Base-by-base conservation (phyloP, 148 eudicot genomes). In the Hydrangea macrophylla region DNA sequence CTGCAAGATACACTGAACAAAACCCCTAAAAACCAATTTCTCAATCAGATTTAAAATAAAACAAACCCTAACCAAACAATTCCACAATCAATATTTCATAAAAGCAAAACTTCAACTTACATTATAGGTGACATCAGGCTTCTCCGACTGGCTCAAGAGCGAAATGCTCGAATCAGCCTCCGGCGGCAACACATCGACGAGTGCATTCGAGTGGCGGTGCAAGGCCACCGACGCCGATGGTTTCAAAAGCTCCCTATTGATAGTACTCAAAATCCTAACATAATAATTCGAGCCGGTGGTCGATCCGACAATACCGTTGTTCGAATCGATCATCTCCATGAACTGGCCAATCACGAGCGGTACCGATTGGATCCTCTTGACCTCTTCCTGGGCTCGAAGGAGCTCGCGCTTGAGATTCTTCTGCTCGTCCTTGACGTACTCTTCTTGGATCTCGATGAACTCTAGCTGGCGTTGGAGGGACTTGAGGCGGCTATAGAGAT, bases 161-260 rank as follows among this genome's bases (percentile, higher is more conserved):
- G 96, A 89, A 2, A 92, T 92, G 70, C 97, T 92, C 4, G 97
- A 92, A 74, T 92, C 97, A 3, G 97, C 97, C 63, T 92, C 97
- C 0, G 97, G 97, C 10, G 96, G 96, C 75, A 92, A 58, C 11
- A 92, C 97, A 73, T 92, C 97, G 7, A 89, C 96, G 12, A 92
- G 83, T 20, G 97, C 92, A 73, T 92, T 92, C 5, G 92, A 86
- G 61, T 92, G 96, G 2, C 96, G 83, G 58, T 92, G 97, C 67
- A 92, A 71, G 0, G 97, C 97, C 2, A 89, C 95, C 12, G 90
- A 83, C 7, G 97, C 90, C 0, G 87, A 77, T 2, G 97, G 96
- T 71, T 89, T 92, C 39, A 92, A 66, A 35, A 83, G 66, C 71
- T 92, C 97, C 0, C 96, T 75, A 61, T 92, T 89, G n/a, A 92